These are phyloP conservation scores for Cochlearia excelsa DNA, from an alignment of 345 rosid genomes.

Conservation along the genomic window DNA sequence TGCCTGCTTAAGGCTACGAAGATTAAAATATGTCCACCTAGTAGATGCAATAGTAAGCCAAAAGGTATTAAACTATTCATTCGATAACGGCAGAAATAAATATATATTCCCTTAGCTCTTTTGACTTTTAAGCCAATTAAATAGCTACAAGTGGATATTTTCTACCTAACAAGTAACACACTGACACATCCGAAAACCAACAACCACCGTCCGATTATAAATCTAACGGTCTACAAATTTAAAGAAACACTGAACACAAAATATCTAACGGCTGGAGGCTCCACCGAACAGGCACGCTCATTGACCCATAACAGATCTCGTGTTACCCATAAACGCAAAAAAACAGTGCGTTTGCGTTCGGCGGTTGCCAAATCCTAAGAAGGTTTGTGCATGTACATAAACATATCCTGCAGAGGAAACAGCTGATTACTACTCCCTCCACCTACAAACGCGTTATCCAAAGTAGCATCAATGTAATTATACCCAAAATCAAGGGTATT, in stretches of 20 bases:
- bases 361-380: constrained; percentile 6
- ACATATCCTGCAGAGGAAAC: constrained; percentile 66
- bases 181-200: constrained; percentile 4
- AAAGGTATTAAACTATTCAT: neutral
- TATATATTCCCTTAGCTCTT: neutral
- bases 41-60: too few relatives aligned
- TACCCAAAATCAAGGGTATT: constrained; percentile 42
- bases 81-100: constrained; percentile 11
- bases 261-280: constrained; percentile 19
- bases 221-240: constrained; percentile 24
- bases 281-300: constrained; percentile 35
- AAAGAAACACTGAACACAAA: constrained; percentile 23
- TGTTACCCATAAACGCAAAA: constrained; percentile 31
- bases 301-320: constrained; percentile 36
- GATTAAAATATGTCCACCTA: too few relatives aligned
- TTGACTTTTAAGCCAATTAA: constrained; percentile 14
- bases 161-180: constrained; percentile 22
- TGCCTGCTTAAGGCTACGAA: too few relatives aligned
- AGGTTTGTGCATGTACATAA: constrained; percentile 57
- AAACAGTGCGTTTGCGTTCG: constrained; percentile 2
- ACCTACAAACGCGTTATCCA: constrained; percentile 39
- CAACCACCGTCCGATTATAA: constrained; percentile 27
- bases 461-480: constrained; percentile 51
- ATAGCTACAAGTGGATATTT: constrained; percentile 10
- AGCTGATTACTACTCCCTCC: constrained; percentile 30